Evolutionary conservation across 768 basidiomycete genomes (phyloP), one percentile per base, ranked within the genome.

Genomic region (Lactifluus pinguis): DNA sequence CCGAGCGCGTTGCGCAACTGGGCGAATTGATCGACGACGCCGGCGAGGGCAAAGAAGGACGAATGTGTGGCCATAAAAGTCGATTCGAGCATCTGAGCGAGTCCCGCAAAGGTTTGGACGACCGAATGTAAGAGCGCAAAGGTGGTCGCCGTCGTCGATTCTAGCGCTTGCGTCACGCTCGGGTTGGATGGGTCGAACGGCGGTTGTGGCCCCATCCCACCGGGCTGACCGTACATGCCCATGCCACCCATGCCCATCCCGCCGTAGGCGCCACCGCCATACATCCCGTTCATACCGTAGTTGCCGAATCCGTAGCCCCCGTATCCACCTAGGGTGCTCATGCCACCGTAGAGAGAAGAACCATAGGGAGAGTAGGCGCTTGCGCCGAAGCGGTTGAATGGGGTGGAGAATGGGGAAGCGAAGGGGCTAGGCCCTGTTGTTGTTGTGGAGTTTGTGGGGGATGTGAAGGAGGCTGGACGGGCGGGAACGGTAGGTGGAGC

Each of bases 31-130:
- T 99, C 97, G 42, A 95, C 80, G 49, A 99, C 95, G 63, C 92
- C 91, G 53, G 95, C 92, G 87, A 95, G 93, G 59, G 93, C 92
- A 72, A 95, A 95, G 74, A 95, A 95, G 9, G 86, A 89, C 0
- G 90, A 92, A 72, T 95, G 93, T 0, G 93, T 95, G 2, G 95
- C 95, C 87, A 98, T 90, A 74, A 95, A 98, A 6, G 95, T 98
- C 38, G 84, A 87, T 72, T 98, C 95, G 69, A 99, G 86, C 85
- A 99, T 95, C 72, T 98, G 95, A 0, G 95, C 87, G 63, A 99
- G 86, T 25, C 95, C 95, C 0, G 85, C 80, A 74, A 98, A 95
- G 4, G 95, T 97, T 68, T 92, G 90, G 49, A 99, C 95, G 70
- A 99, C 87, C 11, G 89, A 91, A 67, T 98, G 94, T 32, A 99